phyloP scores from a whole-genome alignment of 176 grass and related monocot species.

The Eragrostis curvula region DNA sequence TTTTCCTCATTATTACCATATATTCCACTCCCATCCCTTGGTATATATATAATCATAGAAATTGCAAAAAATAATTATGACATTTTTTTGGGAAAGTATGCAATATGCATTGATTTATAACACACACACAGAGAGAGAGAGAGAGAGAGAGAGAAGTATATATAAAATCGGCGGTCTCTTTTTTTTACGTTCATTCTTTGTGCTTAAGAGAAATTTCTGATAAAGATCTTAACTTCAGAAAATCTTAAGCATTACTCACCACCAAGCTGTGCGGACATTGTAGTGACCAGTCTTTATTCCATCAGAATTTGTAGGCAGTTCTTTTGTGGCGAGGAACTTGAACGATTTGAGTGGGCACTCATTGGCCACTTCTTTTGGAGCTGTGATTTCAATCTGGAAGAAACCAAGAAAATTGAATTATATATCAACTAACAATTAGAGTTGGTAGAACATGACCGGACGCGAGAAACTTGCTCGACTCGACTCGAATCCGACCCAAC shows the following conservation, averaged over 20 bases:
- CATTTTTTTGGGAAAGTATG: too few relatives aligned
- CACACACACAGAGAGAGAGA: too few relatives aligned
- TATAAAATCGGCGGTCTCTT: neutral
- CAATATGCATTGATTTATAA: slow-evolving; percentile 12
- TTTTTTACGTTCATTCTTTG: slow-evolving; percentile 15
- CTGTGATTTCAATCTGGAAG: slow-evolving; percentile 48
- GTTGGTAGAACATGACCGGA: neutral
- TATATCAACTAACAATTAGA: slow-evolving; percentile 32
- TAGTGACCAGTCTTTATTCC: slow-evolving; percentile 49
- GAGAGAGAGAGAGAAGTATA: too few relatives aligned
- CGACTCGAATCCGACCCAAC: too few relatives aligned
- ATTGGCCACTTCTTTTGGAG: slow-evolving; percentile 50
- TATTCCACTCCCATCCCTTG: slow-evolving; percentile 62
- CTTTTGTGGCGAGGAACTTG: slow-evolving; percentile 56
- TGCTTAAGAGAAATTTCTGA: slow-evolving; percentile 24
- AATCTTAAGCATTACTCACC: slow-evolving; percentile 48
- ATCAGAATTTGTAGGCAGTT: slow-evolving; percentile 43
- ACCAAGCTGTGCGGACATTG: slow-evolving; percentile 59
- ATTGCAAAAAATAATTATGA: slow-evolving; percentile 14
- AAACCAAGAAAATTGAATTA: slow-evolving; percentile 30
- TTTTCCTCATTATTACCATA: slow-evolving; percentile 49
- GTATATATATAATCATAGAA: slow-evolving; percentile 32
- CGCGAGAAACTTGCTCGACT: too few relatives aligned
- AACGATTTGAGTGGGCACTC: slow-evolving; percentile 69
- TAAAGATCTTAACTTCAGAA: slow-evolving; percentile 8